Conservation (phyloP, 2,329 filamentous ascomycete genomes). For the Trichothecium roseum region DNA sequence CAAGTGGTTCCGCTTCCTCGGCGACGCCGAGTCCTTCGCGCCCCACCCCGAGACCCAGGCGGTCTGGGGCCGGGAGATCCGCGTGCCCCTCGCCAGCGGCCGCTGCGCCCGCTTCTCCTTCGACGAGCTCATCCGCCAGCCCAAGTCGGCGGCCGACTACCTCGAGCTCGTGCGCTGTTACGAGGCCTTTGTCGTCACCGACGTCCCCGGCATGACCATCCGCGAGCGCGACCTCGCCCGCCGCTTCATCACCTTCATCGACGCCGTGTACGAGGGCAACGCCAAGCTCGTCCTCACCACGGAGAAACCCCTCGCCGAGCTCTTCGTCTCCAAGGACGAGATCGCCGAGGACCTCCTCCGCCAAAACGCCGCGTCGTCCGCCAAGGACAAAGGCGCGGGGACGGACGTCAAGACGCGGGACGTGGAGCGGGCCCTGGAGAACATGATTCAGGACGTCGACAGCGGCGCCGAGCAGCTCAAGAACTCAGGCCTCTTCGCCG, state of each 20-base stretch:
- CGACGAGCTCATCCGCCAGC: conserved; percentile 77
- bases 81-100: conserved; percentile 79
- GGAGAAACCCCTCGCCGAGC: conserved; percentile 70
- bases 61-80: conserved; percentile 88
- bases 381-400: conserved; percentile 12
- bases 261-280: conserved; percentile 85
- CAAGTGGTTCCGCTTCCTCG: conserved; percentile 92
- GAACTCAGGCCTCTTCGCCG: conserved; percentile 76
- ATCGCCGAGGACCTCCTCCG: conserved; percentile 47
- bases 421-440: conserved; percentile 61
- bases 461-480: conserved; percentile 79
- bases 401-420: conserved; percentile 15
- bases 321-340: conserved; percentile 72
- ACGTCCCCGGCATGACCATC: conserved; percentile 85
- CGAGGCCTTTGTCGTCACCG: conserved; percentile 84
- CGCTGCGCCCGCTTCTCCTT: conserved; percentile 87
- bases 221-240: conserved; percentile 78
- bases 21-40: conserved; percentile 65
- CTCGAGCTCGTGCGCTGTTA: conserved; percentile 84
- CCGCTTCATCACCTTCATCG: conserved; percentile 94
- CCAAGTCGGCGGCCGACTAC: conserved; percentile 90
- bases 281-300: conserved; percentile 95
- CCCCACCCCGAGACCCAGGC: conserved; percentile 70
- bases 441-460: conserved; percentile 79
- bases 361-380: conserved; percentile 28